Evolutionary conservation across 192 early-diverging fungal species (phyloP), one percentile per base, ranked within the genome.

Genomic region (Backusella macrospora): DNA sequence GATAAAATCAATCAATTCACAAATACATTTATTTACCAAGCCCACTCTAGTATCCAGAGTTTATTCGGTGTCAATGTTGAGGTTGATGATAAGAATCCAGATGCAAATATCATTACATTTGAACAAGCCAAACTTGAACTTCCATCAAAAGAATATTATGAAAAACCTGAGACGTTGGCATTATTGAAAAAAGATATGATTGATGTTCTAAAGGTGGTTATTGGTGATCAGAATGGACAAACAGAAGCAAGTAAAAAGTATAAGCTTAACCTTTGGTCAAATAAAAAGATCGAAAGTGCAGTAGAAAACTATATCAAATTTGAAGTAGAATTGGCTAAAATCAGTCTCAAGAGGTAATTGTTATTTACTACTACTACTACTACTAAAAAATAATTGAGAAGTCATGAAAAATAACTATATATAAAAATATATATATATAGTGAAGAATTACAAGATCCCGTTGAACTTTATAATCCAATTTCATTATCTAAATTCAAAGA

Each of bases 141-240:
- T 42, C 90, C 91, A n/a, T 86, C 88, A 29, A 91, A 86, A 42
- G 85, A 91, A 46, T 91, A 91, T 55, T 92, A 92, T 76, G 59
- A 81, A 16, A 81, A 91, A 8, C 46, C 77, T 8, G 76, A 85
- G 3, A 79, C 83, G 9, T 14, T 89, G 13, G 59, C 29, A 23
- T 49, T 78, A 15, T 90, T 88, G 48, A 65, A 81, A 70, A 63
- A 47, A 14, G 78, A 78, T 12, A 55, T 91, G 39, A 59, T 73
- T 12, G 79, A 85, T 4, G 78, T 87, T 45, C 72, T 90, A 65
- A 34, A 48, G 2, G 46, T 72, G 9, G 69, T 88, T 5, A 23
- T 88, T 21, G 78, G 74, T 4, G 72, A 71, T 29, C 1, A 23
- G 10, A 23, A 59, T 26, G 3, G 5, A 10, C 62, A 69, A 73